Evolutionary conservation across 192 early-diverging fungal species (phyloP), one percentile per base, ranked within the genome.

Genomic region (Martensiomyces pterosporus): DNA sequence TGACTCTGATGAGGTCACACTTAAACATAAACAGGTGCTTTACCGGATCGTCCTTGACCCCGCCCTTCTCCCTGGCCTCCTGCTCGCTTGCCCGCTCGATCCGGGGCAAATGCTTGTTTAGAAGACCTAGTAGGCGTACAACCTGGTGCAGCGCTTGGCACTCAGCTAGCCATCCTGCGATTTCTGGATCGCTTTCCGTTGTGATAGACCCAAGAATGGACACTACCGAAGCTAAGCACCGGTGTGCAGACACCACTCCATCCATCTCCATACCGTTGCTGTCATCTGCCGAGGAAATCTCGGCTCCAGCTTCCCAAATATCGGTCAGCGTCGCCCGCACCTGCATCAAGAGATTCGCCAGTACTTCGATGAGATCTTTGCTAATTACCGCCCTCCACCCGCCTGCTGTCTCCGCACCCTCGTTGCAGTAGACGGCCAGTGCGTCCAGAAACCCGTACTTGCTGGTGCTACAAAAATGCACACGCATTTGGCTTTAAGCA

Each of bases 11-110:
- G 22, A 75, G 48, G 15, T 63, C 55, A n/a, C 64, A 39, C 48
- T 75, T 75, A 41, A 75, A 67, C 63, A 61, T 66, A 47, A 73
- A 73, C 29, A 66, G 36, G 13, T 33, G 44, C 9, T 39, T 17
- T 26, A 58, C 21, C 5, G 57, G 38, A 2, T 36, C 19, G 39
- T 17, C n/a, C 0, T 27, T 14, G 40, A 15, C 32, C 18, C 44
- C 16, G 22, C 17, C 9, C 7, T 5, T 14, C 9, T 5, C 17
- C 22, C 22, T 41, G 14, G 16, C 22, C 22, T 26, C 26, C 29
- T 27, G 53, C 22, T 37, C 14, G 18, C 43, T 25, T 12, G 47
- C 35, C 19, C 24, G 45, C 19, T 62, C 54, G 32, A 62, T 57
- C 33, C 58, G 48, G 8, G 57, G 62, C 36, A 73, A 50, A 8